A percentile compares a stretch with the other conserved stretches of the same genome.
phyloP scores from a whole-genome alignment of 179 eudicot species.

The Nepenthes alata region DNA sequence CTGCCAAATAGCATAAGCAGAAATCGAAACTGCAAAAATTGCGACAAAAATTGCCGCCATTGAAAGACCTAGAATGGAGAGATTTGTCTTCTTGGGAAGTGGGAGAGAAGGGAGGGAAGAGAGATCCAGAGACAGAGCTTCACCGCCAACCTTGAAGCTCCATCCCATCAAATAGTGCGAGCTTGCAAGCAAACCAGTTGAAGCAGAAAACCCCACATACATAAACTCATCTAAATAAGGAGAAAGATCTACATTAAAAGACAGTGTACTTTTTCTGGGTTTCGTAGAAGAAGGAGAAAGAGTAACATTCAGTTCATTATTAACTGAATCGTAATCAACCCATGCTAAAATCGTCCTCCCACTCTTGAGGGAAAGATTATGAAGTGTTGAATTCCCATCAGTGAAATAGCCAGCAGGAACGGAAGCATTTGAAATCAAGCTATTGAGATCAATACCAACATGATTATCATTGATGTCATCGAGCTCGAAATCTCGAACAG shows the following conservation, averaged over 20 bases:
- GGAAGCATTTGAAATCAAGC: constrained; percentile 13
- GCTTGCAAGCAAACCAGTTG: constrained; percentile 36
- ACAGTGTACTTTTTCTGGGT: constrained; percentile 26
- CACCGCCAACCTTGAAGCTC: constrained; percentile 40
- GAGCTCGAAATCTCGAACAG: constrained; percentile 13
- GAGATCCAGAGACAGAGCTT: constrained; percentile 23
- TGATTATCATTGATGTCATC: constrained; percentile 52
- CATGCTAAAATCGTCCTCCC: constrained; percentile 14
- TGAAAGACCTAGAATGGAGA: constrained; percentile 13
- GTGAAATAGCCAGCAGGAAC: constrained; percentile 16
- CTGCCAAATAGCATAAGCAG: constrained; percentile 14
- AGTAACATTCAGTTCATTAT: constrained; percentile 12
- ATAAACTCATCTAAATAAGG: constrained; percentile 36
- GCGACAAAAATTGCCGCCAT: constrained; percentile 13
- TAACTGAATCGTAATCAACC: constrained; percentile 21
- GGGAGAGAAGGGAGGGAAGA: constrained; percentile 26
- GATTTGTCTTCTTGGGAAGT: constrained; percentile 4
- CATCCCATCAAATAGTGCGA: constrained; percentile 49
- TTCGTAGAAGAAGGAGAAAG: constrained; percentile 29
- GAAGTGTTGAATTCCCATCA: constrained; percentile 7
- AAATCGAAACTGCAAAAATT: constrained; percentile 1
- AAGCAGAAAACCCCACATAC: constrained; percentile 50
- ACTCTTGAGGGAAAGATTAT: constrained; percentile 7
- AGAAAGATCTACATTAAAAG: constrained; percentile 22
- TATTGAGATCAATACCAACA: constrained; percentile 26